Evolutionary conservation across 176 grass and related monocot species (phyloP).

Genomic region (Aegilops bicornis): DNA sequence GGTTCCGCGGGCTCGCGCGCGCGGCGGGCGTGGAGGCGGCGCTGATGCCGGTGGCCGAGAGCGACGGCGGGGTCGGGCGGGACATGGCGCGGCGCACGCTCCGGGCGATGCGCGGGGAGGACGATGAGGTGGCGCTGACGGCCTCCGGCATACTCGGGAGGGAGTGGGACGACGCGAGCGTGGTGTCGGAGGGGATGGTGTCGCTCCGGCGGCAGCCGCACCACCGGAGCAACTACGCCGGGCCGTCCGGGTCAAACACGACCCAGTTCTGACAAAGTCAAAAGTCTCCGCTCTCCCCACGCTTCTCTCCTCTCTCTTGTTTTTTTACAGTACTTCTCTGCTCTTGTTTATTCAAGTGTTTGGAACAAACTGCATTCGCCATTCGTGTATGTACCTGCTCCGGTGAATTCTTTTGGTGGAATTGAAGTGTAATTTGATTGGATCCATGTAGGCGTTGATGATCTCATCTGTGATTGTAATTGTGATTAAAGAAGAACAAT

Average conservation of each 20-base stretch:
- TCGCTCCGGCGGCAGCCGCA: conserved; percentile 52
- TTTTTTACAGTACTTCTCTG: neutral
- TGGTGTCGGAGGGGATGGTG: conserved; percentile 58
- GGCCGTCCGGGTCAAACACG: conserved; percentile 48
- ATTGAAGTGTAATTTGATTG: conserved; percentile 32
- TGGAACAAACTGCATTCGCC: neutral
- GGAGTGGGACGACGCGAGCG: conserved; percentile 45
- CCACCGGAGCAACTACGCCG: conserved; percentile 35
- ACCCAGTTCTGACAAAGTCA: conserved; percentile 53
- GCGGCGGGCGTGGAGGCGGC: conserved; percentile 56
- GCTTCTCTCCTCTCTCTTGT: too few species aligned
- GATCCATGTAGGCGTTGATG: conserved; percentile 3
- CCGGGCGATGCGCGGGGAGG: conserved; percentile 64
- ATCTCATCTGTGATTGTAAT: neutral
- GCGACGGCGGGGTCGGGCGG: conserved; percentile 33
- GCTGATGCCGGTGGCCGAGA: conserved; percentile 50
- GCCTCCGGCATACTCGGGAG: neutral
- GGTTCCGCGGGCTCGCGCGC: conserved; percentile 79
- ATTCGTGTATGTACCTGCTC: neutral
- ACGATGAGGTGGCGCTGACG: conserved; percentile 30
- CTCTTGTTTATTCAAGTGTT: neutral
- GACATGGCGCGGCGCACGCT: conserved; percentile 73
- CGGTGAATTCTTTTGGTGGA: conserved; percentile 35
- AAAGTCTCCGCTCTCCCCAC: conserved; percentile 26
- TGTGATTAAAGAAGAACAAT: neutral